phyloP scores from a whole-genome alignment of 495 filamentous ascomycete species.

The Thozetella sp. region DNA sequence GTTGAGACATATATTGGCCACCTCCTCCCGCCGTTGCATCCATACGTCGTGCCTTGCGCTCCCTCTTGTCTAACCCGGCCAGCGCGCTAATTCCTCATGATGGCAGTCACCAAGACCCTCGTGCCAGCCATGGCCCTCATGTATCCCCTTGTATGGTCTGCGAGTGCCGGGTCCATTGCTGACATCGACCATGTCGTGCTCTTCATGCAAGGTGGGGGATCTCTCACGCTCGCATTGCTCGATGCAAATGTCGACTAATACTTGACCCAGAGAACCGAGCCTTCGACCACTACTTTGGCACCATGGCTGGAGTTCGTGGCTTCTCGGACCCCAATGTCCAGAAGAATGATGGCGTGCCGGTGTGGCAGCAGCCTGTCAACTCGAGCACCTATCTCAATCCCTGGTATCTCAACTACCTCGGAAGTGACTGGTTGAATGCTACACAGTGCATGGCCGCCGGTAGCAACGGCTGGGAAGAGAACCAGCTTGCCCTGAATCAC shows the following conservation, averaged over 20 bases:
- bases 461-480: slow-evolving; percentile 49
- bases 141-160: slow-evolving; percentile 22
- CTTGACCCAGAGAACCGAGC: slow-evolving; percentile 17
- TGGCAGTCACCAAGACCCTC: slow-evolving; percentile 15
- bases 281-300: slow-evolving; percentile 51
- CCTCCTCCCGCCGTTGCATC: too few species aligned
- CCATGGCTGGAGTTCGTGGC: slow-evolving; percentile 57
- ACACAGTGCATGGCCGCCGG: slow-evolving; percentile 59
- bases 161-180: slow-evolving; percentile 38
- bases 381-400: slow-evolving; percentile 44
- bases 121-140: slow-evolving; percentile 16
- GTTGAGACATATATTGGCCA: too few species aligned
- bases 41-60: too few species aligned
- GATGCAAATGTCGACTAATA: neutral
- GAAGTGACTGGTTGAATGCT: slow-evolving; percentile 43
- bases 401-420: slow-evolving; percentile 55
- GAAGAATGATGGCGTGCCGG: slow-evolving; percentile 45
- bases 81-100: too few species aligned
- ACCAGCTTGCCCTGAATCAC: slow-evolving; percentile 51
- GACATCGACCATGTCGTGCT: slow-evolving; percentile 61
- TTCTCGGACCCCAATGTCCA: slow-evolving; percentile 61
- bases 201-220: slow-evolving; percentile 57
- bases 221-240: neutral
- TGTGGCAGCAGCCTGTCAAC: slow-evolving; percentile 50
- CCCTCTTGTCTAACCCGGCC: too few species aligned